These are phyloP conservation scores for Blechomonas ayalai DNA, from an alignment of 208 protist genomes.

Conservation along the genomic window DNA sequence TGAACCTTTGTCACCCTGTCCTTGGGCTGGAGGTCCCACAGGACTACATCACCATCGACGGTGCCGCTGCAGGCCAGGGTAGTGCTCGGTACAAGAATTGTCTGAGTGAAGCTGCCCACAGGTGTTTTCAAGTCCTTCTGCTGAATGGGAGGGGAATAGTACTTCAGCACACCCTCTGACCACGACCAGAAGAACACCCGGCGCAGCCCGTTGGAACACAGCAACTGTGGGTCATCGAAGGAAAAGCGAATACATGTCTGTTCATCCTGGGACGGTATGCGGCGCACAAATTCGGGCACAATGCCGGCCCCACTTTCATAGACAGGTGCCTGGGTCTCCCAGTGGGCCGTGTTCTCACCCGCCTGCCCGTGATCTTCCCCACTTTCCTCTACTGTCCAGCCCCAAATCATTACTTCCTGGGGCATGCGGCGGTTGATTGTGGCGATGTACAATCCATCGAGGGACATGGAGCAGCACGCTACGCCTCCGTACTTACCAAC, in stretches of 20 bases:
- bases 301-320: slow-evolving; percentile 12
- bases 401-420: slow-evolving; percentile 91
- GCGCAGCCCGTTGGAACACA: slow-evolving; percentile 86
- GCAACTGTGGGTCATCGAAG: slow-evolving; percentile 51
- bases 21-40: slow-evolving; percentile 81
- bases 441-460: slow-evolving; percentile 84
- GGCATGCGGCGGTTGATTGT: slow-evolving; percentile 73
- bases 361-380: slow-evolving; percentile 3
- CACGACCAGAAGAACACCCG: slow-evolving; percentile 91
- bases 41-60: slow-evolving; percentile 88
- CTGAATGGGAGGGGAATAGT: slow-evolving; percentile 85
- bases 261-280: slow-evolving; percentile 75
- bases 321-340: no score
- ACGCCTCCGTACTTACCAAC: slow-evolving; percentile 79
- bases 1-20: slow-evolving; percentile 79
- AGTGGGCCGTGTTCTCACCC: no score
- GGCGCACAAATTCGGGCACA: slow-evolving; percentile 51
- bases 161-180: slow-evolving; percentile 68
- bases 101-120: slow-evolving; percentile 87
- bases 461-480: slow-evolving; percentile 81
- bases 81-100: slow-evolving; percentile 81
- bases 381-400: slow-evolving; percentile 54
- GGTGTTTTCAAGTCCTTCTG: slow-evolving; percentile 70
- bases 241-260: slow-evolving; percentile 87
- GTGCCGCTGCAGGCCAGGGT: slow-evolving; percentile 85